Base-by-base conservation (phyloP, 495 filamentous ascomycete species). In the Neurospora tetrasperma region DNA sequence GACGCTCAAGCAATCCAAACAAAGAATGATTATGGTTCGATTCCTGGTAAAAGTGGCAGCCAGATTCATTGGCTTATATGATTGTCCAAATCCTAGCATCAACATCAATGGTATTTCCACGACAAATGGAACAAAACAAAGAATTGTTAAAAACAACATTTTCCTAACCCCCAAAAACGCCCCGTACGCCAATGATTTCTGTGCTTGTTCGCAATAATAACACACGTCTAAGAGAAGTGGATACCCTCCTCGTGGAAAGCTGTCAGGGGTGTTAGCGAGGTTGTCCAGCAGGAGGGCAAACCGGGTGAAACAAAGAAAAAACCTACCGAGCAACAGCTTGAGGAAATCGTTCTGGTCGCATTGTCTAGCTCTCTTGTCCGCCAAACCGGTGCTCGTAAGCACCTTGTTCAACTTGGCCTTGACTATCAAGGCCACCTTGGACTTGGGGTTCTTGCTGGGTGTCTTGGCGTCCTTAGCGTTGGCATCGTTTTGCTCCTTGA, bases 331-430 rank as follows among this genome's bases (percentile, higher is more conserved):
- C 69, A 88, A 81, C 31, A 89, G 75, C 59, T 81, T 82, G 80
- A 98, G 81, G 78, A 98, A 97, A 76, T 97, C 94, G 70, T 92
- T 92, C 81, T 97, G 93, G 79, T 97, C 94, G 74, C 93, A 94
- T 84, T 93, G 90, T 73, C 92, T 87, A 9, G 93, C 91, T 73
- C 94, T 82, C 83, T 90, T 92, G 59, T 96, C 93, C 4, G 88
- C 92, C 70, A 98, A 82, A 42, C 88, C 87, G 3, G 94, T 97
- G 69, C 88, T 86, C 70, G 92, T 87, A 69, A 98, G 81, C 31
- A 97, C 92, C 80, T 89, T 92, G 72, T 90, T 84, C 23, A 97
- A 90, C 83, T 97, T 97, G 75, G 91, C 90, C 75, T 89, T 87
- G 5, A 98, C 90, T 69, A 97, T 76, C 75, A 93, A 85, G 0